Base-by-base conservation (phyloP, 2,329 filamentous ascomycete genomes). In the Botryotinia globosa region DNA sequence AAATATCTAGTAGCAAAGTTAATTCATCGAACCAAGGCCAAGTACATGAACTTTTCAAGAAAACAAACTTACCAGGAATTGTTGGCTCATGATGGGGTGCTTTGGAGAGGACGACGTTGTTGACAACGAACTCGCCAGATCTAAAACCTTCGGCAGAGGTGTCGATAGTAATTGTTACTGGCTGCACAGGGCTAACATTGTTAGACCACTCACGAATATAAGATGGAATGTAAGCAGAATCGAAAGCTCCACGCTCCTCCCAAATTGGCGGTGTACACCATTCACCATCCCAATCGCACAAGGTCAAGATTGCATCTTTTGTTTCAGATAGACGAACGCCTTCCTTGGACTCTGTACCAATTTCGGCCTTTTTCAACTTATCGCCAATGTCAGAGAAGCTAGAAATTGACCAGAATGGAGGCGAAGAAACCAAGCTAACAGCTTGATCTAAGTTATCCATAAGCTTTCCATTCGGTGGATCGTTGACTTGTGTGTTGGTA, bases 201-300 rank as follows among this genome's bases (percentile, higher is more conserved):
- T 37, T n/a, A 25, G 67, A 68, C 80, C 80, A 81, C 68, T 79
- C 77, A 48, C 67, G 64, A 48, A 80, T 76, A 63, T 78, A 81
- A 5, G 73, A 72, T 9, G 75, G 71, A 22, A 79, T 73, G 63
- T 76, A 79, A 34, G 68, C 69, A 29, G 73, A 72, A 69, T 78
- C 76, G 59, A 78, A 79, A 9, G 5, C 39, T 22, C 65, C 58
- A 44, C 78, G 74, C 59, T 77, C 77, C 39, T 74, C 67, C 66
- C 79, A 78, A 76, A 78, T 79, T 45, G 78, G 75, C 59, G 77
- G 76, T 56, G 76, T 76, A 58, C 71, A 45, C 74, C 76, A 76
- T 9, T 42, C 69, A 12, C 74, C 75, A 71, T 79, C 76, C 76
- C 75, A 80, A 66, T 79, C 78, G 37, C 74, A 39, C 32, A 79